Conservation (phyloP, 148 eudicot species). For the Polygonum maritimum region DNA sequence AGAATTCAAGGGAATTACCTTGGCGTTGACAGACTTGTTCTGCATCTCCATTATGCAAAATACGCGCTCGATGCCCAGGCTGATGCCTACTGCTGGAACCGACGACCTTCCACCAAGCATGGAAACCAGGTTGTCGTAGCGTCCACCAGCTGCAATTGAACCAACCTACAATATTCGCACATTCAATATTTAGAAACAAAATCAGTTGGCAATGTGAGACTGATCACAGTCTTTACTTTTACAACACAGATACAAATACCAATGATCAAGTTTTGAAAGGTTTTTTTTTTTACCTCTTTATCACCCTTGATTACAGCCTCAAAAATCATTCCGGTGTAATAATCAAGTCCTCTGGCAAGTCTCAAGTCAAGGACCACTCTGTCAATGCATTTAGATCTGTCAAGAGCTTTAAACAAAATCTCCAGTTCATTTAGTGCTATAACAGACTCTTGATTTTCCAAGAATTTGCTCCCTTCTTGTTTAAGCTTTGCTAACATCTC, state of each 20-base stretch:
- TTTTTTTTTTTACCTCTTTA: slow-evolving; percentile 46
- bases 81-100: slow-evolving; percentile 92
- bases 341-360: slow-evolving; percentile 97
- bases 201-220: background rate
- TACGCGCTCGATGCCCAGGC: slow-evolving; percentile 92
- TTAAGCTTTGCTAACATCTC: slow-evolving; percentile 63
- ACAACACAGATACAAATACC: background rate
- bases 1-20: slow-evolving; percentile 31
- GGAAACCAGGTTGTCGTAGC: slow-evolving; percentile 91
- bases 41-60: slow-evolving; percentile 95
- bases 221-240: background rate
- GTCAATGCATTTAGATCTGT: slow-evolving; percentile 53
- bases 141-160: slow-evolving; percentile 97
- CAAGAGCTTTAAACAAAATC: slow-evolving; percentile 65
- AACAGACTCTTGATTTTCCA: slow-evolving; percentile 45
- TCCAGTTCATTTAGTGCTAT: slow-evolving; percentile 69
- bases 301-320: slow-evolving; percentile 93
- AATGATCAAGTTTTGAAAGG: background rate
- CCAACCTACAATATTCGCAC: slow-evolving; percentile 55
- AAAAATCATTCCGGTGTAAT: slow-evolving; percentile 90
- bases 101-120: slow-evolving; percentile 85
- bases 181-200: background rate
- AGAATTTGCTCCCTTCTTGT: slow-evolving; percentile 57
- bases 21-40: slow-evolving; percentile 58
- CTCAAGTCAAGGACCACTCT: slow-evolving; percentile 87